A percentile compares a stretch with the other conserved stretches of the same genome.
Conservation (phyloP, 306 rosid genomes). For the Medicago truncatula region DNA sequence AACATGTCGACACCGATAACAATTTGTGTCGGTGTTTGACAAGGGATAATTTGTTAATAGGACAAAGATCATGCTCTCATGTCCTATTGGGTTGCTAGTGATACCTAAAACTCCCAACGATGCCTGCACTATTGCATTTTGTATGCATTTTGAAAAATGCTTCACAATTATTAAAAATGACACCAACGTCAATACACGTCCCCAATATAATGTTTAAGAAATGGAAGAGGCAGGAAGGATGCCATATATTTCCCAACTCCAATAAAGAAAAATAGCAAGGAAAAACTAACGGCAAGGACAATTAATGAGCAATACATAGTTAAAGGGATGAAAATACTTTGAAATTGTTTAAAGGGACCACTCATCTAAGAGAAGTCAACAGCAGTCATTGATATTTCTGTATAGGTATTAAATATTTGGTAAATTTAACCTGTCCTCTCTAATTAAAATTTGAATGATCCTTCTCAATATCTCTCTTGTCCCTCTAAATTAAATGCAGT, state of each 20-base stretch:
- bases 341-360: too few relatives aligned
- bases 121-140: background rate
- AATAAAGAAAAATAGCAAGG: too few relatives aligned
- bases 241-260: too few relatives aligned
- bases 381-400: too few relatives aligned
- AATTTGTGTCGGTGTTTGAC: too few relatives aligned
- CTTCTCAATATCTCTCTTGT: background rate
- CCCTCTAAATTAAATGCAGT: background rate
- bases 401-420: background rate
- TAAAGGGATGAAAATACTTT: too few relatives aligned
- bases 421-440: too few relatives aligned
- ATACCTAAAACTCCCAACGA: background rate
- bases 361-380: too few relatives aligned
- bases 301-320: too few relatives aligned
- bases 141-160: background rate
- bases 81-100: background rate
- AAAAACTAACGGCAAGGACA: too few relatives aligned
- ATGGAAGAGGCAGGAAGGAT: too few relatives aligned
- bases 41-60: background rate
- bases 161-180: background rate
- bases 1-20: background rate
- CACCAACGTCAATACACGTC: background rate
- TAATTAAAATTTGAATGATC: background rate
- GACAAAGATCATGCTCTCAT: background rate
- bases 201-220: too few relatives aligned